Evolutionary conservation across 139 green algal species (phyloP).

Genomic region (Picochlorum sp.): DNA sequence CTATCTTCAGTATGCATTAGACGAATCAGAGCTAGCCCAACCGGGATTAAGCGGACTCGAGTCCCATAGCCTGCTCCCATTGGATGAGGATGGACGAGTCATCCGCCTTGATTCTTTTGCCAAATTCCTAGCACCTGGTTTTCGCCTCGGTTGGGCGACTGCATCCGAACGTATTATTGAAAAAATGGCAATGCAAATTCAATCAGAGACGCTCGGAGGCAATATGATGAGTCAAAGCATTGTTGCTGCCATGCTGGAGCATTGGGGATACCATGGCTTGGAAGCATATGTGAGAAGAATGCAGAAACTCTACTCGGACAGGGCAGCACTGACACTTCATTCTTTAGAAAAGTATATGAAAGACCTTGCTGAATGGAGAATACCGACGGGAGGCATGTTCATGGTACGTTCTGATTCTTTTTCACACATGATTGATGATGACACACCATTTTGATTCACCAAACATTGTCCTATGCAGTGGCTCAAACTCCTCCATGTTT

Average conservation of each 20-base stretch:
- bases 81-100: conserved; percentile 57
- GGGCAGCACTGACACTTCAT: conserved; percentile 11
- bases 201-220: conserved; percentile 36
- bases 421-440: no score
- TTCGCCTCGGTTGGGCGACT: conserved; percentile 65
- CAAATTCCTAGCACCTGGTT: conserved; percentile 53
- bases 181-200: conserved; percentile 8
- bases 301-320: conserved; percentile 32
- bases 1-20: conserved; percentile 51
- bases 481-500: neutral
- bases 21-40: neutral
- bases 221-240: conserved; percentile 30
- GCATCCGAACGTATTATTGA: conserved; percentile 29
- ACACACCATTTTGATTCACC: no score
- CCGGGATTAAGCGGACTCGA: neutral
- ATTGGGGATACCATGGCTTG: conserved; percentile 36
- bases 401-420: no score
- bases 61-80: neutral
- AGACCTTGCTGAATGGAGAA: conserved; percentile 30
- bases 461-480: neutral
- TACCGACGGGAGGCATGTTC: conserved; percentile 38
- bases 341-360: conserved; percentile 5
- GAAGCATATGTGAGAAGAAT: conserved; percentile 28
- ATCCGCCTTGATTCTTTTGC: conserved; percentile 67
- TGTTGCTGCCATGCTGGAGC: conserved; percentile 18